These are phyloP conservation scores for Immersiella caudata DNA, from an alignment of 495 filamentous ascomycete genomes.

Conservation along the genomic window DNA sequence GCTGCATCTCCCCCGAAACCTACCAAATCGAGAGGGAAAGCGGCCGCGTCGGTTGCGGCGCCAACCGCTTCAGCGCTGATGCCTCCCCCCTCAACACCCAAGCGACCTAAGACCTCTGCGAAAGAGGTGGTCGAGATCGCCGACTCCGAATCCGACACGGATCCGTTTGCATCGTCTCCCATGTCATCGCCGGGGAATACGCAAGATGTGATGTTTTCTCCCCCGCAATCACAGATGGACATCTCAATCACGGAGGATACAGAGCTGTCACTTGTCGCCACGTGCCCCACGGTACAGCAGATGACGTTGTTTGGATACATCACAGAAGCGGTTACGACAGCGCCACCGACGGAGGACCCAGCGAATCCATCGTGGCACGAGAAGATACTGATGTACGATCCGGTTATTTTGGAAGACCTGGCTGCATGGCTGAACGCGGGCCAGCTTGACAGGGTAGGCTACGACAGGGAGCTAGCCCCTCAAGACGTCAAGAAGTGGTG, in stretches of 20 bases:
- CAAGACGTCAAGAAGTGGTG: constrained; percentile 79
- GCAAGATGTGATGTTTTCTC: constrained; percentile 40
- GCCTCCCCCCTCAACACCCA: constrained; percentile 24
- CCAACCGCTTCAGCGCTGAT: background rate
- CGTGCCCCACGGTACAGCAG: constrained; percentile 41
- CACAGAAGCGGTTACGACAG: constrained; percentile 62
- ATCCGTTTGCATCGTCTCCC: constrained; percentile 38
- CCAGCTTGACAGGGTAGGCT: constrained; percentile 61
- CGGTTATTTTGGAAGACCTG: constrained; percentile 86
- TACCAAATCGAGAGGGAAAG: background rate
- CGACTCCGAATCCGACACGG: constrained; percentile 70
- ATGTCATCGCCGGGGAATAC: constrained; percentile 38
- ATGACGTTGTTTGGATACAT: constrained; percentile 61
- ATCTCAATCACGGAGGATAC: constrained; percentile 44
- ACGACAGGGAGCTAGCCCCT: constrained; percentile 65
- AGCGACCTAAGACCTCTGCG: constrained; percentile 25
- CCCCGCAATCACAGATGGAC: constrained; percentile 15
- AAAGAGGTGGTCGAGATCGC: constrained; percentile 60
- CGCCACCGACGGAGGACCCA: constrained; percentile 53
- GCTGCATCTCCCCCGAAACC: background rate
- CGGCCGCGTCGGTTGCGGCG: background rate
- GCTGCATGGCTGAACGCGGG: constrained; percentile 79
- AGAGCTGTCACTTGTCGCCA: constrained; percentile 42
- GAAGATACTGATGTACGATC: constrained; percentile 93
- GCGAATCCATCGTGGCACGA: constrained; percentile 72